A percentile compares a stretch with the other conserved stretches of the same genome.
phyloP scores from a whole-genome alignment of 78 protist genomes.

The Capsaspora owczarzaki region DNA sequence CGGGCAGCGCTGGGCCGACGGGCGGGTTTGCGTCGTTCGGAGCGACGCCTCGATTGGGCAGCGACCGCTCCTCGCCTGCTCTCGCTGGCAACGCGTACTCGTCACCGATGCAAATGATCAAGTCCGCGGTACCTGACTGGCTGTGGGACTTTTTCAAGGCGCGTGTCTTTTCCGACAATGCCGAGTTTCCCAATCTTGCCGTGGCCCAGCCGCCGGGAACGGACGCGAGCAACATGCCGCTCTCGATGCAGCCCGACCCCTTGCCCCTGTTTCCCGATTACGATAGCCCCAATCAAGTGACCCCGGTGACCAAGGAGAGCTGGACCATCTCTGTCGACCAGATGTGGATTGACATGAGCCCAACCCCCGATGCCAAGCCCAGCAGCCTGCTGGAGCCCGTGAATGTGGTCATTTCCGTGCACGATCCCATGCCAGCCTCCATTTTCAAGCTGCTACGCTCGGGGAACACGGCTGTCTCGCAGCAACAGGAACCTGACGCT shows the following conservation, averaged over 20 bases:
- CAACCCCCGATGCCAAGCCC: not conserved
- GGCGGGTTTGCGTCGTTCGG: too few relatives aligned
- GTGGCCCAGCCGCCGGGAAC: too few relatives aligned
- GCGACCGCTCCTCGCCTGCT: too few relatives aligned
- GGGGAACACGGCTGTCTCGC: not conserved
- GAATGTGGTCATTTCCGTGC: not conserved
- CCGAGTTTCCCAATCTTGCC: not conserved
- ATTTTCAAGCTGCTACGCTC: too few relatives aligned
- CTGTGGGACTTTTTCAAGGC: not conserved
- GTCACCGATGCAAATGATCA: not conserved
- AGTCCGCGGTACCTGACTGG: not conserved
- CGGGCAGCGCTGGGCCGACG: too few relatives aligned
- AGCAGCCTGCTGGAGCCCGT: not conserved
- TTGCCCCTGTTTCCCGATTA: not conserved
- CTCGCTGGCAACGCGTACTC: too few relatives aligned
- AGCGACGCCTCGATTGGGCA: too few relatives aligned
- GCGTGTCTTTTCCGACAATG: not conserved
- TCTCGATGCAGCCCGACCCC: too few relatives aligned
- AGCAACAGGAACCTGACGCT: not conserved
- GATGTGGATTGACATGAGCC: not conserved
- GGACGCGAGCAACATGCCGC: too few relatives aligned
- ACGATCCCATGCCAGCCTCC: too few relatives aligned
- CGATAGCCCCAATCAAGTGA: not conserved
- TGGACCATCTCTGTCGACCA: not conserved
- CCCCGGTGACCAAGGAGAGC: not conserved